phyloP scores from a whole-genome alignment of 345 rosid genomes.

The Acer saccharum region DNA sequence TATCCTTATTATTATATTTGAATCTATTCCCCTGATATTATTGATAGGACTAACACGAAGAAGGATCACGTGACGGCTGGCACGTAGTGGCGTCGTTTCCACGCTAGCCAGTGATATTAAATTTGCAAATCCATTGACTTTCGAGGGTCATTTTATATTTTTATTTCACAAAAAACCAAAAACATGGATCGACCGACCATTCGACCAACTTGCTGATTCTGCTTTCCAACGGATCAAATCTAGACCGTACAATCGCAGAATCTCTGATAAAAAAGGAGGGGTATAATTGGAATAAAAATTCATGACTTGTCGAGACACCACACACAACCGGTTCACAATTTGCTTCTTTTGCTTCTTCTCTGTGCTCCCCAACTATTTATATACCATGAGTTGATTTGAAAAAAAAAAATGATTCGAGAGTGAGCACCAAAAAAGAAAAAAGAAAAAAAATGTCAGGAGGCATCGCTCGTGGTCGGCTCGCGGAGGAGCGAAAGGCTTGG shows the following conservation, averaged over 20 bases:
- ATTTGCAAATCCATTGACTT: constrained; percentile 21
- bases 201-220: background rate
- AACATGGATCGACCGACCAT: no score
- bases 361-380: background rate
- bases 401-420: background rate
- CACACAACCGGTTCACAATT: background rate
- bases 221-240: constrained; percentile 14
- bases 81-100: constrained; percentile 33
- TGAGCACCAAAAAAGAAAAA: no score
- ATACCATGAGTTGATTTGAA: background rate
- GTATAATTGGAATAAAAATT: constrained; percentile 12
- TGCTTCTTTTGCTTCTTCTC: background rate
- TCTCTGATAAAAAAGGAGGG: background rate
- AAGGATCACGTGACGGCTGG: constrained; percentile 13
- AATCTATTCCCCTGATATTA: no score
- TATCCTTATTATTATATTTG: no score
- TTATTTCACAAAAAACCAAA: no score
- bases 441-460: constrained; percentile 68
- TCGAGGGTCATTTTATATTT: background rate
- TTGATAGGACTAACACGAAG: no score
- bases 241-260: constrained; percentile 21
- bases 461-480: constrained; percentile 91
- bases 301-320: background rate
- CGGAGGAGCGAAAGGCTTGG: constrained; percentile 95
- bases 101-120: constrained; percentile 27